phyloP scores from a whole-genome alignment of 495 filamentous ascomycete genomes.

The Jackrogersella multiformis region DNA sequence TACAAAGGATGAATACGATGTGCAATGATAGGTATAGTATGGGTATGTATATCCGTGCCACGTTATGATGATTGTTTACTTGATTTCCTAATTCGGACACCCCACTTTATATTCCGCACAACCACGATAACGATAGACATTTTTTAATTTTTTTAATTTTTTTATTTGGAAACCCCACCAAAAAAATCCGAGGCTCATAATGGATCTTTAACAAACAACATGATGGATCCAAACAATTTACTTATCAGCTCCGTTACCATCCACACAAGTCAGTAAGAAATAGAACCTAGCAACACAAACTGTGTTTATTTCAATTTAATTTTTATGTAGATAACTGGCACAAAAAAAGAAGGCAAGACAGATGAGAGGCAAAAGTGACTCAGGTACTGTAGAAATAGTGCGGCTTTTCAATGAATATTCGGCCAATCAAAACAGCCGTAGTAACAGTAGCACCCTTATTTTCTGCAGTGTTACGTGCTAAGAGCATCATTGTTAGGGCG shows the following conservation, averaged over 20 bases:
- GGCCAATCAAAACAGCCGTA: constrained; percentile 25
- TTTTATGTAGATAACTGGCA: too few relatives aligned
- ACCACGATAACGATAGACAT: not conserved
- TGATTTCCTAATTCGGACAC: constrained; percentile 38
- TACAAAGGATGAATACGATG: constrained; percentile 15
- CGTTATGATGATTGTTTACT: constrained; percentile 42
- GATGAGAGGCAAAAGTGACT: too few relatives aligned
- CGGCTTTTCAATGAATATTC: constrained; percentile 30
- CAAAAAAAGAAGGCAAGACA: too few relatives aligned
- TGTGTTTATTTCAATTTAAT: too few relatives aligned
- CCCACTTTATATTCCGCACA: constrained; percentile 16
- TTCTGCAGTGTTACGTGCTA: constrained; percentile 40
- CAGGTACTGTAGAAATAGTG: constrained; percentile 20
- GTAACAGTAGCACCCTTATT: constrained; percentile 14
- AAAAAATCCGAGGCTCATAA: too few relatives aligned
- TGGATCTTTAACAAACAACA: too few relatives aligned
- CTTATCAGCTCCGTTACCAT: too few relatives aligned
- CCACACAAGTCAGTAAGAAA: too few relatives aligned
- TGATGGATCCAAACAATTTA: too few relatives aligned
- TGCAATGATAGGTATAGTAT: not conserved
- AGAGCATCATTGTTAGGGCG: constrained; percentile 40
- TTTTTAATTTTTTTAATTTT: not conserved
- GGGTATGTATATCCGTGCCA: not conserved
- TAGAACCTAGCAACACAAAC: too few relatives aligned
- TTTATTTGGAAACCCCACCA: too few relatives aligned